These are phyloP conservation scores for Penicillium sp. DNA, from an alignment of 2,329 filamentous ascomycete species.

Conservation along the genomic window DNA sequence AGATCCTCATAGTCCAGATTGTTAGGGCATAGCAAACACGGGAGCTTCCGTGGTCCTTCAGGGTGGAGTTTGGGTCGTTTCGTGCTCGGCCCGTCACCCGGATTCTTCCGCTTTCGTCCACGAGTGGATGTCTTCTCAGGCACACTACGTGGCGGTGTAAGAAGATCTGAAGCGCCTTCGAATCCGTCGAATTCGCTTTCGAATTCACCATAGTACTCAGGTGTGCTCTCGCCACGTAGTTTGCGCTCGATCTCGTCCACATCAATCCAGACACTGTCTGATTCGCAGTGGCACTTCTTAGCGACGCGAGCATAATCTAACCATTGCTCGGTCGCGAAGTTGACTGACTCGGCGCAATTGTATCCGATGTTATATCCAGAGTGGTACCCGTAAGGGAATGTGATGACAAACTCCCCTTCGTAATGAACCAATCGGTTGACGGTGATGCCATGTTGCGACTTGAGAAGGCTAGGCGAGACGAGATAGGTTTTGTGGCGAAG, in stretches of 20 bases:
- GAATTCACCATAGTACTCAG: constrained; percentile 49
- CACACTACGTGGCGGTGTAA: constrained; percentile 75
- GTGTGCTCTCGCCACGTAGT: constrained; percentile 74
- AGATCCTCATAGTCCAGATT: constrained; percentile 78
- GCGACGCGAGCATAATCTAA: constrained; percentile 91
- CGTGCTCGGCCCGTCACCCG: constrained; percentile 57
- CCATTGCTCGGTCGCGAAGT: constrained; percentile 95
- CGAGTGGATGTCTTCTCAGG: constrained; percentile 64
- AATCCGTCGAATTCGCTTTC: constrained; percentile 66
- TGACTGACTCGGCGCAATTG: constrained; percentile 98
- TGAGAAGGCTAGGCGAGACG: constrained; percentile 84
- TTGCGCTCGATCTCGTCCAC: constrained; percentile 95
- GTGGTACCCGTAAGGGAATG: constrained; percentile 97
- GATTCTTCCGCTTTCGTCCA: constrained; percentile 69
- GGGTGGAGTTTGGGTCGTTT: constrained; percentile 78
- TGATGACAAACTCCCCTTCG: constrained; percentile 97
- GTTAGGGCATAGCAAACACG: constrained; percentile 90
- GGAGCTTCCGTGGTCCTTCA: constrained; percentile 69
- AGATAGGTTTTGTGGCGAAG: constrained; percentile 96
- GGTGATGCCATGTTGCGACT: constrained; percentile 87
- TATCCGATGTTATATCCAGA: constrained; percentile 98
- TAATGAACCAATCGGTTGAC: constrained; percentile 96
- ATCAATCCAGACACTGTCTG: constrained; percentile 98
- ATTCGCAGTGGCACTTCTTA: constrained; percentile 94
- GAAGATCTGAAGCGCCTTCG: constrained; percentile 67